phyloP scores from a whole-genome alignment of 1,139 yeast species.

The Nematodospora anomalae region DNA sequence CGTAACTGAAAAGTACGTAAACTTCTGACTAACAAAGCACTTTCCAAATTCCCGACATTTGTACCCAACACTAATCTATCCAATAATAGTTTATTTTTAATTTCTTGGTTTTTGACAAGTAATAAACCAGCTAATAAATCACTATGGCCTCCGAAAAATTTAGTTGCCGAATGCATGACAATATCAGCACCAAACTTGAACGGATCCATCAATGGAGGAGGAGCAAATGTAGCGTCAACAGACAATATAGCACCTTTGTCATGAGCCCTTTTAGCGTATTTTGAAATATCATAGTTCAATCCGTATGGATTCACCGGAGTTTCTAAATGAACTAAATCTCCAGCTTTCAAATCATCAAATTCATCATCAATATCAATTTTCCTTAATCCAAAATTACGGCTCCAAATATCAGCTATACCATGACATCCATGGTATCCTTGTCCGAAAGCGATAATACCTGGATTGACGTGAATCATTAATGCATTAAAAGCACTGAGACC shows the following conservation, averaged over 20 bases:
- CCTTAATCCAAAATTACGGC: slow-evolving; percentile 60
- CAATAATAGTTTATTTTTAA: slow-evolving; percentile 43
- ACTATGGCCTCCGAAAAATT: slow-evolving; percentile 93
- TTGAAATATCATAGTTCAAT: slow-evolving; percentile 57
- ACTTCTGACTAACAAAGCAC: slow-evolving; percentile 72
- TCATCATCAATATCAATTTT: slow-evolving; percentile 53
- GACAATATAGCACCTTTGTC: slow-evolving; percentile 63
- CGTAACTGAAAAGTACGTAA: slow-evolving; percentile 77
- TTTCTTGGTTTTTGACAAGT: slow-evolving; percentile 54
- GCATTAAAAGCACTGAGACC: slow-evolving; percentile 85
- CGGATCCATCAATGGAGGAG: slow-evolving; percentile 85
- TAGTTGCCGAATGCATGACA: slow-evolving; percentile 87
- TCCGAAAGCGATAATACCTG: slow-evolving; percentile 73
- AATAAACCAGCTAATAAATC: slow-evolving; percentile 83
- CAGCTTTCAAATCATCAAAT: slow-evolving; percentile 48
- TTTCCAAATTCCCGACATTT: slow-evolving; percentile 73
- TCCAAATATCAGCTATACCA: slow-evolving; percentile 62
- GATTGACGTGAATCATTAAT: slow-evolving; percentile 67
- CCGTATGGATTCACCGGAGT: slow-evolving; percentile 91
- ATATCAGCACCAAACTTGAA: slow-evolving; percentile 80
- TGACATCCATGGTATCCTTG: slow-evolving; percentile 85
- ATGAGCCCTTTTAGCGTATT: slow-evolving; percentile 69
- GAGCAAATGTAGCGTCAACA: slow-evolving; percentile 90
- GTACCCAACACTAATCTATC: slow-evolving; percentile 78
- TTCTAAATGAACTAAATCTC: slow-evolving; percentile 82